phyloP scores from a whole-genome alignment of 2,329 filamentous ascomycete species.

The Neoarthrinium moseri region DNA sequence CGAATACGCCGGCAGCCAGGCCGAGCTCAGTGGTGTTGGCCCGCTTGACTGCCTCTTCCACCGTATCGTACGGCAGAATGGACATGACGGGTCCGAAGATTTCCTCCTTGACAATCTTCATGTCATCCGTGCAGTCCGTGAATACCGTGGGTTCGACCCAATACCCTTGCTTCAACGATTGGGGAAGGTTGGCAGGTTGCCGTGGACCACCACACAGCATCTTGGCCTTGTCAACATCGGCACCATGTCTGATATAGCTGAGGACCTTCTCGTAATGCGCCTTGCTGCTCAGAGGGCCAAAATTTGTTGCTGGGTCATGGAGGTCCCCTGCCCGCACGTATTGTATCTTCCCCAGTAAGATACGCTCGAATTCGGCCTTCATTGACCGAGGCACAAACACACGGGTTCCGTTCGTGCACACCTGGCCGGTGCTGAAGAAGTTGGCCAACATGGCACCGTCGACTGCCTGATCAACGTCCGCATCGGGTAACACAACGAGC shows the following conservation, averaged over 20 bases:
- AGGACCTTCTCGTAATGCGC: conserved; percentile 75
- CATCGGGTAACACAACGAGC: conserved; percentile 76
- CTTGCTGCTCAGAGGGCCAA: conserved; percentile 77
- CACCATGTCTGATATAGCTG: conserved; percentile 74
- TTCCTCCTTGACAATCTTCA: conserved; percentile 78
- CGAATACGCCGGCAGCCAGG: conserved; percentile 82
- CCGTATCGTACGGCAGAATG: conserved; percentile 69
- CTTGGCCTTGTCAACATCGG: conserved; percentile 69
- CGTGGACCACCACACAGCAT: conserved; percentile 70
- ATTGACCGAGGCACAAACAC: conserved; percentile 74
- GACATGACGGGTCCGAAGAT: conserved; percentile 89
- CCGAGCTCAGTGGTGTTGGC: conserved; percentile 79
- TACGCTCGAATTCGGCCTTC: conserved; percentile 66
- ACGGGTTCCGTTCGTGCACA: conserved; percentile 89
- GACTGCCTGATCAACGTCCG: conserved; percentile 75
- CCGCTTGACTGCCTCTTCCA: conserved; percentile 68
- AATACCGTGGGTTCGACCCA: conserved; percentile 86
- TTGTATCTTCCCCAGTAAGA: conserved; percentile 67
- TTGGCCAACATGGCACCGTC: conserved; percentile 92
- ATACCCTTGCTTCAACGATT: conserved; percentile 61
- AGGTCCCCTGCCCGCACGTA: conserved; percentile 71
- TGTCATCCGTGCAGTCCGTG: conserved; percentile 78
- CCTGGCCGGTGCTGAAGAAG: conserved; percentile 87
- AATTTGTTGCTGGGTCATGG: conserved; percentile 72
- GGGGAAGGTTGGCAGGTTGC: conserved; percentile 52